Evolutionary conservation across 2,329 filamentous ascomycete genomes (phyloP), one percentile per base, ranked within the genome.

Genomic region (Epichloe aotearoae): DNA sequence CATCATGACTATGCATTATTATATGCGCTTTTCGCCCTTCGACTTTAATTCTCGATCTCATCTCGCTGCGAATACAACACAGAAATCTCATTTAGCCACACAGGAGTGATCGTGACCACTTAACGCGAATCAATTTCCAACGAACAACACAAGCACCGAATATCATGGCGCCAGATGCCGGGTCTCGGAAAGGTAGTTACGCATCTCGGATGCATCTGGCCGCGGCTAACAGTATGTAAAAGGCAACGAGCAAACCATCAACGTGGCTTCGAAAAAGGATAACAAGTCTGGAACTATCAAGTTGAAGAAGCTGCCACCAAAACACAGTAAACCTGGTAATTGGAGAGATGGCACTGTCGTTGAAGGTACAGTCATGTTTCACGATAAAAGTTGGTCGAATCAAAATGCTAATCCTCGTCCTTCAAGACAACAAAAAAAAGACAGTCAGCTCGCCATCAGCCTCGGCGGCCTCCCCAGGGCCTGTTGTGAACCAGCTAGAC

Each of bases 401-500:
- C 15, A 4, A 19, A 33, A 10, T 12, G 26, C 51, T 52, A 20
- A 47, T 6, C 4, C 48, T 42, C 44, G 49, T 19, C 5, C 5
- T 47, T 19, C 49, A 20, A 73, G 75, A 80, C 51, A 74, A 78
- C 19, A 82, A 80, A 82, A 78, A 26, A 61, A 63, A 67, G 46
- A 76, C 70, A 52, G 65, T 65, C 47, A 67, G 64, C 40, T 71
- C 73, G 12, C 63, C 69, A 17, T 64, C 69, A 7, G 63, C 66
- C 46, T 66, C 69, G 6, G 70, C 68, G 4, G 59, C 70, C 4
- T 74, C 77, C 3, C 77, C 77, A 1, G 72, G 73, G 3, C 76
- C 79, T 1, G 70, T 81, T 2, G 75, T 82, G 17, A 83, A 82
- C 60, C 77, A 80, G 49, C 77, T 95, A 48, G 87, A 94, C 59